Evolutionary conservation across 2,329 filamentous ascomycete species (phyloP), one percentile per base, ranked within the genome.

Genomic region (Hypoxylon sp.): DNA sequence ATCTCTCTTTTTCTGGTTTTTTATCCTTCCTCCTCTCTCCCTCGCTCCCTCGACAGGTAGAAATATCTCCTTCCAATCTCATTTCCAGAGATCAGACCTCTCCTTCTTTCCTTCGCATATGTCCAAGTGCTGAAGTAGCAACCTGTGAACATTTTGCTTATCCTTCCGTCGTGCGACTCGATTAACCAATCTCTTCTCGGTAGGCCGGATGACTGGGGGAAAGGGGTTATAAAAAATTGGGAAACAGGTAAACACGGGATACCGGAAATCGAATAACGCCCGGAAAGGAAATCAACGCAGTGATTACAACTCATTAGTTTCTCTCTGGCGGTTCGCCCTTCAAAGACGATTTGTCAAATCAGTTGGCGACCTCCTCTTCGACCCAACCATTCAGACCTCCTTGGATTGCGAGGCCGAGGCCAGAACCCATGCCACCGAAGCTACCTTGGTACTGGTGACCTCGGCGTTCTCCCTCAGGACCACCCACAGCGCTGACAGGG

Each of bases 371-470:
- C 72, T 87, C 84, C 71, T 88, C 86, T 73, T 88, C 86, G 29
- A 85, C 84, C 86, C 86, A 89, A 51, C 86, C 86, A 64, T 87
- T 88, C 65, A 88, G 73, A 5, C 83, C 83, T 60, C 84, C 82
- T 69, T 87, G 84, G 51, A 88, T 86, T 31, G 83, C 84, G 10
- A 88, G 78, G 23, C 84, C 85, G 57, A 84, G 87, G 2, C 83
- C 84, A 17, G 77, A 77, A 18, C 82, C 83, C 76, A 85, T 84
- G 21, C 84, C 83, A 56, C 83, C 81, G 57, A 81, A 88, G 73
- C 83, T 86, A 24, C 81, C 79, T 73, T 88, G 85, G 73, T 88
- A 89, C 63, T 88, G 85, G 69, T 89, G 86, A 9, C 86, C 85
- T 54, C 85, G 79, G 50, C 86, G 81, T 72, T 85, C 82, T 33